A percentile compares a stretch with the other conserved stretches of the same genome.
Evolutionary conservation across 2,329 filamentous ascomycete species (phyloP).

Genomic region (Diaporthe longicolla): DNA sequence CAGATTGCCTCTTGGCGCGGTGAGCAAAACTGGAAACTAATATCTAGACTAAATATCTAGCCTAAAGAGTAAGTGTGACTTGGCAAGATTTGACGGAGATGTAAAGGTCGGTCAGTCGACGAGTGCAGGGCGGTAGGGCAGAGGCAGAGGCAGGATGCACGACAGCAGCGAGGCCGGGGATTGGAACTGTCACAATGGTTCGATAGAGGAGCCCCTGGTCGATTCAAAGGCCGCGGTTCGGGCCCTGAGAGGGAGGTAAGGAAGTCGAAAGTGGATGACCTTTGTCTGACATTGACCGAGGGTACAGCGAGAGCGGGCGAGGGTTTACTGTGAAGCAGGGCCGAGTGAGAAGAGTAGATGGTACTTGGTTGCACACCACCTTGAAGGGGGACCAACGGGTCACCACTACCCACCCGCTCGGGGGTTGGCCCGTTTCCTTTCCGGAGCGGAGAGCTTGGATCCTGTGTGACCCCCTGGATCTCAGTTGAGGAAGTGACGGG

Average conservation of each 20-base stretch:
- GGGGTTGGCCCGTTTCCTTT: conserved; percentile 21
- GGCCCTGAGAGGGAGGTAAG: neutral
- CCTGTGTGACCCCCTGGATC: conserved; percentile 9
- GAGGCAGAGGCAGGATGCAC: conserved; percentile 9
- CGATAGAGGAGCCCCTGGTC: conserved; percentile 20
- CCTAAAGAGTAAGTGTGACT: neutral
- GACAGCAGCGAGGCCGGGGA: neutral
- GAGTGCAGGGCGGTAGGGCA: neutral
- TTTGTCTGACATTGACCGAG: conserved; percentile 33
- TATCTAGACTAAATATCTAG: neutral
- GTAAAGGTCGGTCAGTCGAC: neutral
- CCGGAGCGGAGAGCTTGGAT: neutral
- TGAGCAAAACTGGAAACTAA: neutral
- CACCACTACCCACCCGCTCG: neutral
- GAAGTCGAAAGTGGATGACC: conserved; percentile 27
- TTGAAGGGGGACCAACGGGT: no score
- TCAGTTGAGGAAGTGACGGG: neutral
- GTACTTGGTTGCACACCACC: neutral
- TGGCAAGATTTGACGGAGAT: neutral
- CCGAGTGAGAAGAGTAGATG: neutral
- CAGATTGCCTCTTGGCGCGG: neutral
- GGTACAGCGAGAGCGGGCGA: neutral
- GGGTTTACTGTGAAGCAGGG: neutral
- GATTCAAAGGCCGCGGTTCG: conserved; percentile 24
- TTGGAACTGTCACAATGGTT: conserved; percentile 11